These are phyloP conservation scores for Sideroxylon spinosum DNA, from an alignment of 179 eudicot species.

Conservation along the genomic window DNA sequence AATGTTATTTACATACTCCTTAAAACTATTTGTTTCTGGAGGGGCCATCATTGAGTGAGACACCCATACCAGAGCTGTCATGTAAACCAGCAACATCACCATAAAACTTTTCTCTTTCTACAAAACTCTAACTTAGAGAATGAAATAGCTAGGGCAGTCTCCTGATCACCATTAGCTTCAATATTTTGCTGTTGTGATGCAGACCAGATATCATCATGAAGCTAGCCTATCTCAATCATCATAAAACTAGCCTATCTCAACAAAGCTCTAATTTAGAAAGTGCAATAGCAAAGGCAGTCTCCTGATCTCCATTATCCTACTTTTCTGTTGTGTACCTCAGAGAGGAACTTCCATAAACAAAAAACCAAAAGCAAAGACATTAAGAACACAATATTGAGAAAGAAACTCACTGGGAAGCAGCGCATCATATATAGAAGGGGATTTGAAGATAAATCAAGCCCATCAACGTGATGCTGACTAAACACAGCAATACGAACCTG, in stretches of 20 bases:
- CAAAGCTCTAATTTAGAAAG: neutral
- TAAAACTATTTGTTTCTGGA: neutral
- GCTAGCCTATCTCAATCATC: neutral
- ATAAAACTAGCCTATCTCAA: neutral
- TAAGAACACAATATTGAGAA: neutral
- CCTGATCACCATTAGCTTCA: neutral
- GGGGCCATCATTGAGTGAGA: neutral
- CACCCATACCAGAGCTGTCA: constrained; percentile 1
- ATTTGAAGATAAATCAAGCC: constrained; percentile 88
- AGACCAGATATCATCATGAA: constrained; percentile 7
- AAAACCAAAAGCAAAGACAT: neutral
- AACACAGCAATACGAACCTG: constrained; percentile 98
- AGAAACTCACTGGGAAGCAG: constrained; percentile 76
- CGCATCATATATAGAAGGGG: constrained; percentile 99
- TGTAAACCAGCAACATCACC: neutral
- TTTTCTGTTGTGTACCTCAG: neutral
- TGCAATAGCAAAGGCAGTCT: neutral
- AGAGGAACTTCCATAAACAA: no score
- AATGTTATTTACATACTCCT: neutral
- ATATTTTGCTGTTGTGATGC: neutral
- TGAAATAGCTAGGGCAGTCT: neutral
- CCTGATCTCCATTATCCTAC: neutral
- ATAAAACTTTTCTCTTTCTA: neutral
- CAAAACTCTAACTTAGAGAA: neutral
- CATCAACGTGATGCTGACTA: constrained; percentile 98